These are phyloP conservation scores for Mucor piriformis DNA, from an alignment of 371 early-diverging fungal species.

Conservation along the genomic window DNA sequence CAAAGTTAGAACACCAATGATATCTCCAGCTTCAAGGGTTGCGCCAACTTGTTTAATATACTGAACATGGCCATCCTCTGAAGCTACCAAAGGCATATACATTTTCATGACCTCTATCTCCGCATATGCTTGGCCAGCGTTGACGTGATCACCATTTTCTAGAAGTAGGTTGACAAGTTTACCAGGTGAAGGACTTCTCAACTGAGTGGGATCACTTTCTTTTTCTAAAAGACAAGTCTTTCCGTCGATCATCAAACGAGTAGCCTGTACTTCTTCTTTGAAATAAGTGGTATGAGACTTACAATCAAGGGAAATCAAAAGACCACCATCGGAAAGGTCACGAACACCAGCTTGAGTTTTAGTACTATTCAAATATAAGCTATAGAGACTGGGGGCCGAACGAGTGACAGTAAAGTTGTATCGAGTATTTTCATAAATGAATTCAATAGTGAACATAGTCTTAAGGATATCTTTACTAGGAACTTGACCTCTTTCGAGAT, in stretches of 20 bases:
- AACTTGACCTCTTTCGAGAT: conserved; percentile 90
- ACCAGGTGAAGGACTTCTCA: conserved; percentile 94
- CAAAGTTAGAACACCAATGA: conserved; percentile 88
- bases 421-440: conserved; percentile 87
- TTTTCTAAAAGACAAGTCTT: conserved; percentile 92
- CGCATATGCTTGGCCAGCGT: conserved; percentile 90
- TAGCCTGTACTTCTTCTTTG: conserved; percentile 87
- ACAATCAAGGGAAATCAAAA: conserved; percentile 87
- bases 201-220: conserved; percentile 94
- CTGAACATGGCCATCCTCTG: conserved; percentile 89
- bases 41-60: conserved; percentile 92
- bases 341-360: conserved; percentile 82
- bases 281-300: conserved; percentile 90
- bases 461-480: conserved; percentile 76
- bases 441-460: conserved; percentile 80
- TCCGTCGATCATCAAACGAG: conserved; percentile 89
- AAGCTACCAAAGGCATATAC: conserved; percentile 95
- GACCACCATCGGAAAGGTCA: conserved; percentile 88
- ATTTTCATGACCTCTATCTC: conserved; percentile 99
- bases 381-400: conserved; percentile 81
- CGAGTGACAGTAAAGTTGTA: conserved; percentile 86
- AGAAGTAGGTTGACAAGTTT: conserved; percentile 92
- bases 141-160: conserved; percentile 90
- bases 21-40: conserved; percentile 87
- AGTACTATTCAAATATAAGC: conserved; percentile 81